Evolutionary conservation across 768 basidiomycete genomes (phyloP), one percentile per base, ranked within the genome.

Genomic region (Lactarius hengduanensis): DNA sequence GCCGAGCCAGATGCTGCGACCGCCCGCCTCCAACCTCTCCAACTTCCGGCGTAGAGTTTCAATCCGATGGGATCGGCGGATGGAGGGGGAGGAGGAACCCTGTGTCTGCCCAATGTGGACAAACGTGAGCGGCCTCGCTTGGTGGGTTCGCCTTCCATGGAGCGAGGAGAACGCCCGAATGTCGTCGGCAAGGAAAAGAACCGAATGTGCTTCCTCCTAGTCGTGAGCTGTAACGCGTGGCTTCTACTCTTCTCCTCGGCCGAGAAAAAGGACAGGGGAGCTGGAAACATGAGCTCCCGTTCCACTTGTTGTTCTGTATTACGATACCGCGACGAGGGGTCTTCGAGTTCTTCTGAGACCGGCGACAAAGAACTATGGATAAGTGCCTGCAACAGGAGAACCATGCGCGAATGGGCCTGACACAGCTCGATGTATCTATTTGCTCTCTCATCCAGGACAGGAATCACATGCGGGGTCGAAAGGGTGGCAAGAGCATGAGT

Each of bases 281-380:
- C 84, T 28, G 91, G 91, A 74, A 92, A 92, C 10, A 82, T 84
- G 64, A 93, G 81, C 69, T 90, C 85, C 56, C 86, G 79, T 45
- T 79, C 74, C 45, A 67, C 74, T 65, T 75, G 73, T 57, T 71
- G 59, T 5, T 65, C 59, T 56, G 70, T 15, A 70, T 63, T 30
- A 71, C 64, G 26, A 64, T 74, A 63, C 60, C 65, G 26, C 71
- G 43, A 65, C 15, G 64, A 80, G 20, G 81, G 70, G 22, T 75
- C 72, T 32, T 77, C 75, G 8, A 72, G 70, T 1, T 74, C 72
- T 38, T 71, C 69, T 63, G 74, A 76, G 5, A 74, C 74, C 5
- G 79, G 74, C 50, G 80, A 71, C 26, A 76, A 72, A 0, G 86
- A 85, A 65, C 87, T 86, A 72, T 92, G 86, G 0, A 87, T 85